Percentiles rank a stretch among this genome's conserved stretches.
phyloP scores from a whole-genome alignment of 352 stramenopile genomes.

The Bremia lactucae region DNA sequence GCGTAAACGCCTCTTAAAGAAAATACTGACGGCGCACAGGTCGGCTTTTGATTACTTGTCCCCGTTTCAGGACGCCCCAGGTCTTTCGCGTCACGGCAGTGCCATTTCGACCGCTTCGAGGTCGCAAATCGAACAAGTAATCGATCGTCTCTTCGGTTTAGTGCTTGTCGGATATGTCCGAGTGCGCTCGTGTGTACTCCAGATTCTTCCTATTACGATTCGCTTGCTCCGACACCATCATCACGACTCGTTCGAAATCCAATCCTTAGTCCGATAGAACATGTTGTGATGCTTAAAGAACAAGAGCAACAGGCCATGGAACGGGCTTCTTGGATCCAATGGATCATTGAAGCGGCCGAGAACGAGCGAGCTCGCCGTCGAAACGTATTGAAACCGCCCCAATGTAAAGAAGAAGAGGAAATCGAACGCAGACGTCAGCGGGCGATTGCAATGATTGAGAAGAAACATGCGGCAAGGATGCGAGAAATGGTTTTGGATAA shows the following conservation, averaged over 20 bases:
- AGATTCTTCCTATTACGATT: too few relatives aligned
- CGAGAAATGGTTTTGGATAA: slow-evolving; percentile 78
- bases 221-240: neutral
- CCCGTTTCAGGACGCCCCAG: slow-evolving; percentile 1
- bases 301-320: slow-evolving; percentile 27
- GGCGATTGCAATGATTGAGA: slow-evolving; percentile 72
- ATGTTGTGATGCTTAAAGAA: slow-evolving; percentile 6
- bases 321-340: slow-evolving; percentile 70
- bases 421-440: slow-evolving; percentile 48
- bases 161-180: neutral
- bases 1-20: slow-evolving; percentile 55
- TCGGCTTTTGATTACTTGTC: neutral
- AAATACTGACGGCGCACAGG: slow-evolving; percentile 27
- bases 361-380: slow-evolving; percentile 61
- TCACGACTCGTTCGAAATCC: slow-evolving; percentile 2
- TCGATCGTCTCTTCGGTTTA: neutral
- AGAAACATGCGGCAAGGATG: slow-evolving; percentile 73
- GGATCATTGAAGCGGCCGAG: slow-evolving; percentile 70
- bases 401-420: slow-evolving; percentile 68
- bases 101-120: slow-evolving; percentile 23
- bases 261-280: slow-evolving; percentile 5
- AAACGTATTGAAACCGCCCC: slow-evolving; percentile 52
- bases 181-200: neutral
- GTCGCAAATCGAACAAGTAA: neutral
- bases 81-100: slow-evolving; percentile 23